Percentiles rank a stretch among this genome's conserved stretches.
Conservation (phyloP, 768 basidiomycete genomes). For the Termitomyces sp. region DNA sequence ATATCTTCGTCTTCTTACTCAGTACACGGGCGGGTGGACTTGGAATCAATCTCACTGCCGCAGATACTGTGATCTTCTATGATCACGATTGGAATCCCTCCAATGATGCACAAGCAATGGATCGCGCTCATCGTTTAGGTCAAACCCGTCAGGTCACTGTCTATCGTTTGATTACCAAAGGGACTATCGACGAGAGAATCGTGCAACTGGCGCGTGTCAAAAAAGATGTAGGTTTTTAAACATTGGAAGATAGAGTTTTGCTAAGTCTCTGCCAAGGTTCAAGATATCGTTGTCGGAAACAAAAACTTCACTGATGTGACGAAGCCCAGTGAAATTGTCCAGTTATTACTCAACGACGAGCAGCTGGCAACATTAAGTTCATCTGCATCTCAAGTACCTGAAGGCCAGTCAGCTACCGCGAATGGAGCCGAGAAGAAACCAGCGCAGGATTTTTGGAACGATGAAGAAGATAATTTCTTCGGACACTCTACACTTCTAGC, state of each 20-base stretch:
- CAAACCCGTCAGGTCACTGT: conserved; percentile 98
- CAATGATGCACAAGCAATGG: conserved; percentile 98
- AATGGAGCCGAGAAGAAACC: conserved; percentile 28
- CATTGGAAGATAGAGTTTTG: neutral
- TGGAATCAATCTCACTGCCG: conserved; percentile 93
- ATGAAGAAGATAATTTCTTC: conserved; percentile 86
- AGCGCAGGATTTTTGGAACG: conserved; percentile 73
- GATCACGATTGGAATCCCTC: conserved; percentile 97
- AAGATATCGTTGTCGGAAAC: conserved; percentile 98
- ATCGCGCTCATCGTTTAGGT: conserved; percentile 92
- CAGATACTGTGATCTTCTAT: conserved; percentile 94
- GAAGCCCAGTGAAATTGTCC: conserved; percentile 95
- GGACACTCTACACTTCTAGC: conserved; percentile 42
- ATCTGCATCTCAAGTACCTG: conserved; percentile 29
- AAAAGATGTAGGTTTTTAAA: conserved; percentile 69
- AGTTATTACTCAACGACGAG: conserved; percentile 89
- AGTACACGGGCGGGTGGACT: conserved; percentile 95
- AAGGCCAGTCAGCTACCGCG: conserved; percentile 20
- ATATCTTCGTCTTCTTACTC: conserved; percentile 85
- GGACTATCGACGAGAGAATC: conserved; percentile 96
- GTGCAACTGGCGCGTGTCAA: conserved; percentile 93
- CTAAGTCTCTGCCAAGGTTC: conserved; percentile 55
- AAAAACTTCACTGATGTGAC: conserved; percentile 91
- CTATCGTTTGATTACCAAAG: conserved; percentile 89
- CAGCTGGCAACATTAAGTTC: conserved; percentile 73